Conservation (phyloP, 768 basidiomycete genomes). For the Lentinula aciculospora region DNA sequence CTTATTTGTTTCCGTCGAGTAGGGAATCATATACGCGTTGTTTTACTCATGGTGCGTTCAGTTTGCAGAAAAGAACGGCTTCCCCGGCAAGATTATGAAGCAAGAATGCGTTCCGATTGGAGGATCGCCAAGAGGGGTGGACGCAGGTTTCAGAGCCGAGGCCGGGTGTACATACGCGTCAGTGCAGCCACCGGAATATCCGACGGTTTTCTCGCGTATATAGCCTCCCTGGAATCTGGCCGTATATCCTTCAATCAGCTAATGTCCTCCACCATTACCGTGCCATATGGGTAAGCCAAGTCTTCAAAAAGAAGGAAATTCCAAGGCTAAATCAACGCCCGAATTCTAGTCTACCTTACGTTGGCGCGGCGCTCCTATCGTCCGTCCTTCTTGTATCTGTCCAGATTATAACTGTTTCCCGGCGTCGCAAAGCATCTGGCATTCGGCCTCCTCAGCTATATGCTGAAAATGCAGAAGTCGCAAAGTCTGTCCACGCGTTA, state of each 20-base stretch:
- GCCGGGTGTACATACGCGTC: not conserved
- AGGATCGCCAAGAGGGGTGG: too few relatives aligned
- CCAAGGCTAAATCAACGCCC: not conserved
- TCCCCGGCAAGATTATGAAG: too few relatives aligned
- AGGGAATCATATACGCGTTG: too few relatives aligned
- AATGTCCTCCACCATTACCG: not conserved
- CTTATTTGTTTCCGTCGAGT: too few relatives aligned
- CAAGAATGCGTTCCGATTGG: too few relatives aligned
- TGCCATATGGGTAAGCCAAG: constrained; percentile 3
- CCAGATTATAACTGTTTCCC: not conserved
- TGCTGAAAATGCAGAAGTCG: constrained; percentile 40
- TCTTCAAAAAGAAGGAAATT: not conserved
- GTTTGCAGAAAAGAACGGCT: too few relatives aligned
- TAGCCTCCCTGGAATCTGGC: too few relatives aligned
- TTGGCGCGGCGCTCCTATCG: constrained; percentile 1
- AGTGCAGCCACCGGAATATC: not conserved
- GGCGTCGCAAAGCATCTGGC: constrained; percentile 26
- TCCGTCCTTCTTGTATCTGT: not conserved
- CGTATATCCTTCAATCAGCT: not conserved
- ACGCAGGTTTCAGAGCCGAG: too few relatives aligned
- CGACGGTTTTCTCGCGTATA: not conserved
- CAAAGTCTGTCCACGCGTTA: constrained; percentile 27
- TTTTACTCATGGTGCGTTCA: too few relatives aligned
- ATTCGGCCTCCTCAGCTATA: constrained; percentile 46
- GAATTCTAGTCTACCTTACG: not conserved